Evolutionary conservation across 345 rosid genomes (phyloP), one percentile per base, ranked within the genome.

Genomic region (Lagerstroemia speciosa): DNA sequence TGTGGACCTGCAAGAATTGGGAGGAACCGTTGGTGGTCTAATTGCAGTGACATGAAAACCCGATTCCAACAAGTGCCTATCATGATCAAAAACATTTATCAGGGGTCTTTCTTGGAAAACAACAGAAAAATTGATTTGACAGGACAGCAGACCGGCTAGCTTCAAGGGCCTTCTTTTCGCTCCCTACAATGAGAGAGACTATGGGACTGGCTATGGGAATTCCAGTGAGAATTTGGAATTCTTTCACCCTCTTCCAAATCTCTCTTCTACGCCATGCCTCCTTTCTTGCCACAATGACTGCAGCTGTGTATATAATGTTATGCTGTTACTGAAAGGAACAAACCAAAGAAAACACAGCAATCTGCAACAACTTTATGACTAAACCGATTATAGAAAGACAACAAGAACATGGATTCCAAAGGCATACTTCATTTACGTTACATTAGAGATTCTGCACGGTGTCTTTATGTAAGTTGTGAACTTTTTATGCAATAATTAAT

Each of bases 21-120:
- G 82, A 73, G 99, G 96, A 68, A 94, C 99, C 29, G 97, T 91
- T 68, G 99, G 99, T 36, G 98, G 99, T 79, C 97, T 78, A 72
- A 91, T 91, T 61, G 99, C 96, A 75, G 91, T 85, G 52, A 89
- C 96, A 66, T 91, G 96, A 70, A 94, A 89, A n/a, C 99, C 97
- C 64, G 89, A 88, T 72, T 78, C 76, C 68, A 94, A 50, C 78
- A 91, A 70, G 70, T 86, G 82, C 87, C 97, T 89, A 77, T 75
- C 38, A 32, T 17, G 20, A 67, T 58, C 20, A 43, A 37, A 9
- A 72, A 14, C 11, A 12, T 12, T 4, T 19, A 11, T 48, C n/a
- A 48, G 68, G 58, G 9, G 27, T 3, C 20, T 11, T 12, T n/a
- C 62, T 16, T 12, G 48, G 27, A 32, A 63, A 38, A 4, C 29